phyloP scores from a whole-genome alignment of 2,329 filamentous ascomycete species.

The Ophiosphaerella herpotricha region DNA sequence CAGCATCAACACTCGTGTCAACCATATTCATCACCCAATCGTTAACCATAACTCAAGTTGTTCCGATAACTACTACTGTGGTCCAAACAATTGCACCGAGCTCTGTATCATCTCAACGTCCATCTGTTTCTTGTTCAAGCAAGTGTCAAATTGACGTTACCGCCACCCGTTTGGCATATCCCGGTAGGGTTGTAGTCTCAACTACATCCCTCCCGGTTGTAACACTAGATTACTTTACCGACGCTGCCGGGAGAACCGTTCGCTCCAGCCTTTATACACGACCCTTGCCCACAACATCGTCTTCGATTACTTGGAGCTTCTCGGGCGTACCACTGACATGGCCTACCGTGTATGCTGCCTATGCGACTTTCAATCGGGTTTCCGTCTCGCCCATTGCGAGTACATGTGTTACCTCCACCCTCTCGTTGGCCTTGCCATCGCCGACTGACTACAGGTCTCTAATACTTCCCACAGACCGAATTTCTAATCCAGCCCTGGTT shows the following conservation, averaged over 20 bases:
- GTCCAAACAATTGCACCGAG: constrained; percentile 26
- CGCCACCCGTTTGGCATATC: constrained; percentile 33
- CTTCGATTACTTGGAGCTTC: constrained; percentile 34
- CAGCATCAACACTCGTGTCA: constrained; percentile 26
- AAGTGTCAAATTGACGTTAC: constrained; percentile 39
- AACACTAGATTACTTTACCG: constrained; percentile 29
- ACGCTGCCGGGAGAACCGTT: constrained; percentile 13
- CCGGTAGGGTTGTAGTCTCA: constrained; percentile 25
- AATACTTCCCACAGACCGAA: constrained; percentile 21
- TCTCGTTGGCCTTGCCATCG: constrained; percentile 24
- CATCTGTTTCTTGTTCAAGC: constrained; percentile 30
- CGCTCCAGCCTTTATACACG: constrained; percentile 20
- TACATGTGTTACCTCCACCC: constrained; percentile 22
- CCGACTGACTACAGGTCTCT: constrained; percentile 34
- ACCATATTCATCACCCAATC: constrained; percentile 20
- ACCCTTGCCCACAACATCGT: constrained; percentile 14
- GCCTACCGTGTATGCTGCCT: constrained; percentile 39
- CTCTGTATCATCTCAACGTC: constrained; percentile 12
- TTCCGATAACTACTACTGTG: constrained; percentile 30
- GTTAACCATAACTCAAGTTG: constrained; percentile 20
- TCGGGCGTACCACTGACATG: constrained; percentile 33
- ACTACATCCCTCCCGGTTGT: constrained; percentile 21
- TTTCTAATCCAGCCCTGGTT: constrained; percentile 29
- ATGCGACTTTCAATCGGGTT: constrained; percentile 35
- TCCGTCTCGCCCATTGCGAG: constrained; percentile 25